Evolutionary conservation across 257 asterid species (phyloP).

Genomic region (Solanum peruvianum): DNA sequence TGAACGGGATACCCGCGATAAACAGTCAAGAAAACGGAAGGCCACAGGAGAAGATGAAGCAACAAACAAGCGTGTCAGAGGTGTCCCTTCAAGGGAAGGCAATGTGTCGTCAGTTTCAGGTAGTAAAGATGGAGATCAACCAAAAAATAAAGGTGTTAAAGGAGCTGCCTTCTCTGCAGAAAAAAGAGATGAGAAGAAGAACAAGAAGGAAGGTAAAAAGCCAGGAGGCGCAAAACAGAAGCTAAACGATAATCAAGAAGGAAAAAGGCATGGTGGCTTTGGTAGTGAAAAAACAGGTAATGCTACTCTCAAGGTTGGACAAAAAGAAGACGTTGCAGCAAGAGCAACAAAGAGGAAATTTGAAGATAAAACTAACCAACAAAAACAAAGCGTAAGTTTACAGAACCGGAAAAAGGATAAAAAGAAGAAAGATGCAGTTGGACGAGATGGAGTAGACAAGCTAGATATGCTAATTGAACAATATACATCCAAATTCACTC

Average conservation of each 20-base stretch:
- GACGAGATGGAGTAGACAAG: conserved; percentile 62
- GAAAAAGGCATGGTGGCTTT: conserved; percentile 1
- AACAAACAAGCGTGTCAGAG: conserved; percentile 13
- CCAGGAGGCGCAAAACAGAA: conserved; percentile 6
- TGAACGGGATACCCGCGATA: conserved; percentile 6
- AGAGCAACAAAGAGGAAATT: conserved; percentile 14
- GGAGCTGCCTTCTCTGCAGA: conserved; percentile 12
- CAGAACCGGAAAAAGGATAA: conserved; percentile 35
- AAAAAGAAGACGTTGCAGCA: background rate
- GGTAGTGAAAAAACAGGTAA: background rate
- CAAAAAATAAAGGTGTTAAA: conserved; percentile 7
- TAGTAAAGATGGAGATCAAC: conserved; percentile 9
- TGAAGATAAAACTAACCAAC: conserved; percentile 14
- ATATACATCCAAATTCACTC: conserved; percentile 59
- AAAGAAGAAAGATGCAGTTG: conserved; percentile 51
- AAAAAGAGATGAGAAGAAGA: conserved; percentile 19
- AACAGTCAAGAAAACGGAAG: conserved; percentile 40
- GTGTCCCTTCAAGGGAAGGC: conserved; percentile 13
- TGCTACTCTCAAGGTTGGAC: conserved; percentile 15
- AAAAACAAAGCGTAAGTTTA: conserved; percentile 13
- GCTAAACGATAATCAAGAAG: conserved; percentile 9
- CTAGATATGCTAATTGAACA: conserved; percentile 71
- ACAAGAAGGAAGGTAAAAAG: conserved; percentile 14
- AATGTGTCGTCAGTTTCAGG: conserved; percentile 12
- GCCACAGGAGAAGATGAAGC: conserved; percentile 19